Evolutionary conservation across 495 filamentous ascomycete genomes (phyloP).

Genomic region (Talaromyces borbonicus): DNA sequence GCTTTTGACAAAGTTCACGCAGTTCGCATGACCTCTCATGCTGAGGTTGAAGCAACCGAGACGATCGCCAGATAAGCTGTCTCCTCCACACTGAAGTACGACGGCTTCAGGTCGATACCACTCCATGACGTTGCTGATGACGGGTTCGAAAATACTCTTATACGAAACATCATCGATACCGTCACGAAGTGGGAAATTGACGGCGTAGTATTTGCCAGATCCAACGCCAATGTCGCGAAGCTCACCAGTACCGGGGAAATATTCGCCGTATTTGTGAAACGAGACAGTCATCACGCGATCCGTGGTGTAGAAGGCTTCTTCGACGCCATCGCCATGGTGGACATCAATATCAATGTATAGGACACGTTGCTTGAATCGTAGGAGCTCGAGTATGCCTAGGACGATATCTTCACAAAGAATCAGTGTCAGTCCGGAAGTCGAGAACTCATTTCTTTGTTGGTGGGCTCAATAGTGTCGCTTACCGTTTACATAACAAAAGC

Average conservation of each 20-base stretch:
- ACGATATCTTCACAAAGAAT: constrained; percentile 93
- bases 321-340: constrained; percentile 95
- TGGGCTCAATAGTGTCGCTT: no score
- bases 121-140: constrained; percentile 89
- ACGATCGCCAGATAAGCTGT: constrained; percentile 88
- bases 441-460: no score
- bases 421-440: constrained; percentile 4
- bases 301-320: constrained; percentile 96
- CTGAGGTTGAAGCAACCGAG: constrained; percentile 97
- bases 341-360: constrained; percentile 98
- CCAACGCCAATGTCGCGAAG: constrained; percentile 93
- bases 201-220: constrained; percentile 82
- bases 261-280: constrained; percentile 98
- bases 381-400: constrained; percentile 88
- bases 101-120: constrained; percentile 92
- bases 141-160: constrained; percentile 91
- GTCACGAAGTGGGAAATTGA: constrained; percentile 94
- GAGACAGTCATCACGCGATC: constrained; percentile 97
- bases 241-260: constrained; percentile 96
- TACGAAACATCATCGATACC: constrained; percentile 91
- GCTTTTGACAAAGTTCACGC: constrained; percentile 87
- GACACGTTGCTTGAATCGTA: constrained; percentile 86
- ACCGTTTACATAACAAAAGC: constrained; percentile 99
- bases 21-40: constrained; percentile 96
- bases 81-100: constrained; percentile 93